These are phyloP conservation scores for Cladosporium sphaerospermum DNA, from an alignment of 2,329 filamentous ascomycete genomes.

Conservation along the genomic window DNA sequence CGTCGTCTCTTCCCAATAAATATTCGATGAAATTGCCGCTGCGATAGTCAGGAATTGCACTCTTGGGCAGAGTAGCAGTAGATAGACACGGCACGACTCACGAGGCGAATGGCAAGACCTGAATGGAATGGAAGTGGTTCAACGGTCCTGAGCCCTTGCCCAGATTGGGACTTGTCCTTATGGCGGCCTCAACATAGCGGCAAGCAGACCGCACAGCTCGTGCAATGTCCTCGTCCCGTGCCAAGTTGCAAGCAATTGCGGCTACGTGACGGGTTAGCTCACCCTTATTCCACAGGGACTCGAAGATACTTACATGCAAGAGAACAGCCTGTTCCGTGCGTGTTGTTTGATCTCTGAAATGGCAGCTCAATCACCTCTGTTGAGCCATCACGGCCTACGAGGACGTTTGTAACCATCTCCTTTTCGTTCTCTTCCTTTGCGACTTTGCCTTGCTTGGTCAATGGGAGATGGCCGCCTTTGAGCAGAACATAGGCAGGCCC, in stretches of 20 bases:
- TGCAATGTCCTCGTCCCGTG: constrained; percentile 51
- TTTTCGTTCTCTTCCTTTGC: constrained; percentile 55
- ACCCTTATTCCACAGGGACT: not conserved
- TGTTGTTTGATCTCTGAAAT: constrained; percentile 70
- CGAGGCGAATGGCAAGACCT: constrained; percentile 62
- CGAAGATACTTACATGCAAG: constrained; percentile 63
- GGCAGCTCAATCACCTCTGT: constrained; percentile 61
- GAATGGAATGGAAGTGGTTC: constrained; percentile 71
- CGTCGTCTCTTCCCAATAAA: constrained; percentile 66
- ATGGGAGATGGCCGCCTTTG: constrained; percentile 85
- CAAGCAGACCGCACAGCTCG: constrained; percentile 62
- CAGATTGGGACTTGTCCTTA: constrained; percentile 56
- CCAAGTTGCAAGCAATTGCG: constrained; percentile 68
- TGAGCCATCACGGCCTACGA: constrained; percentile 52
- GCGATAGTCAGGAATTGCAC: not conserved
- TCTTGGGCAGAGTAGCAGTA: not conserved
- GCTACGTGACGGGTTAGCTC: constrained; percentile 37
- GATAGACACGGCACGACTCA: constrained; percentile 30
- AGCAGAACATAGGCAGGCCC: constrained; percentile 77
- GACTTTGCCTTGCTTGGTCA: constrained; percentile 56
- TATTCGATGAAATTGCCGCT: constrained; percentile 76
- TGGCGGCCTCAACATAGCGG: constrained; percentile 65
- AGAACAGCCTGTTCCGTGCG: constrained; percentile 92
- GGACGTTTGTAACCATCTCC: constrained; percentile 67
- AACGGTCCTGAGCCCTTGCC: constrained; percentile 66